Evolutionary conservation across 2,329 filamentous ascomycete species (phyloP).

Genomic region (Amylocarpus encephaloides): DNA sequence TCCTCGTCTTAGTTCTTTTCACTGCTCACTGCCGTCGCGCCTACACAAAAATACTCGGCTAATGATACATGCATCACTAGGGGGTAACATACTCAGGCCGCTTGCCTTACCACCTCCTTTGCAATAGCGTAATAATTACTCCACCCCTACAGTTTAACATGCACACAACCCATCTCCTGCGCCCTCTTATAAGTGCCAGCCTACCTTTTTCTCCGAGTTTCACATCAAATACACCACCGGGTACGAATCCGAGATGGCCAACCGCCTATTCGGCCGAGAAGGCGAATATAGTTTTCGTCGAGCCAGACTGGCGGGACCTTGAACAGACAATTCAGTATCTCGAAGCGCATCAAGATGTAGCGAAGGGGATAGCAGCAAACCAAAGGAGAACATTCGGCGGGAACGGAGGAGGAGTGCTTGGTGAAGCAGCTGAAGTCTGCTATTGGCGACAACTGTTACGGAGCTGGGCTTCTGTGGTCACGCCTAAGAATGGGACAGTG

Average conservation of each 20-base stretch:
- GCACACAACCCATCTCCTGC: conserved; percentile 43
- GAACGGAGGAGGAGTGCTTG: conserved; percentile 40
- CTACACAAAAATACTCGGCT: neutral
- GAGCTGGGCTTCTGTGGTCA: conserved; percentile 41
- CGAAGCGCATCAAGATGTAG: conserved; percentile 37
- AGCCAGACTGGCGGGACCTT: conserved; percentile 46
- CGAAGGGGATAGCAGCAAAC: conserved; percentile 41
- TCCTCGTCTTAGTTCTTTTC: neutral
- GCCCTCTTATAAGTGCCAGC: conserved; percentile 38
- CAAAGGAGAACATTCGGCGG: conserved; percentile 37
- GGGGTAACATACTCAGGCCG: conserved; percentile 48
- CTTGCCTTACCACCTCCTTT: conserved; percentile 46
- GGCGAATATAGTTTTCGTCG: conserved; percentile 46
- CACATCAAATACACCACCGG: neutral
- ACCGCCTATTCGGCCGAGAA: conserved; percentile 30
- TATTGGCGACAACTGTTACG: conserved; percentile 46
- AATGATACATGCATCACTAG: conserved; percentile 8
- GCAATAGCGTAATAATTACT: conserved; percentile 41
- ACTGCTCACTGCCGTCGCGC: no score
- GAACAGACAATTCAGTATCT: conserved; percentile 41
- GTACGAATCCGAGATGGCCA: conserved; percentile 35
- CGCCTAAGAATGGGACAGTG: conserved; percentile 32
- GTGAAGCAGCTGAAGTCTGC: conserved; percentile 45
- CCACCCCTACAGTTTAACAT: conserved; percentile 44
- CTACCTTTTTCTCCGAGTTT: conserved; percentile 18